Conservation (phyloP, 2,329 filamentous ascomycete genomes). For the Botrytis elliptica region DNA sequence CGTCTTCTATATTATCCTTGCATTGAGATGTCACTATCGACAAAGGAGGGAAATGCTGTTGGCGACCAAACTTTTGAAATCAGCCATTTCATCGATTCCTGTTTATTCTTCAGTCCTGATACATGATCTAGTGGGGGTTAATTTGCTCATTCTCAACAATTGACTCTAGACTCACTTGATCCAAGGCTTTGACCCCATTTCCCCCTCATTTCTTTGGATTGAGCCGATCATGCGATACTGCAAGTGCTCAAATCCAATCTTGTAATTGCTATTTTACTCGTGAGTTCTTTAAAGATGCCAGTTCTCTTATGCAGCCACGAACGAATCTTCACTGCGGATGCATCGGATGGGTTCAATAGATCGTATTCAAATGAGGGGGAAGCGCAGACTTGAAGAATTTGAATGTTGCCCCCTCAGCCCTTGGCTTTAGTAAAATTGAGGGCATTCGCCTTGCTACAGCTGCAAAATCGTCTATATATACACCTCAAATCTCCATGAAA, state of each 20-base stretch:
- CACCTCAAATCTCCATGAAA: not conserved
- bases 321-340: not conserved
- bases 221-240: not conserved
- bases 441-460: not conserved
- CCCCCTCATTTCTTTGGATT: not conserved
- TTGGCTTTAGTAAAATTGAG: not conserved
- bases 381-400: not conserved
- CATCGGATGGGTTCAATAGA: not conserved
- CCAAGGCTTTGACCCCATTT: not conserved
- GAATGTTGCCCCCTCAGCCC: not conserved
- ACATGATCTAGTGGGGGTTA: not conserved
- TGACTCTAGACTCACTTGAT: not conserved
- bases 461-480: slow-evolving; percentile 9
- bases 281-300: not conserved
- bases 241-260: not conserved
- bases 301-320: not conserved
- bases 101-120: not conserved
- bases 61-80: slow-evolving; percentile 1
- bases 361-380: slow-evolving; percentile 11
- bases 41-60: not conserved
- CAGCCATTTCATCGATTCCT: slow-evolving; percentile 9
- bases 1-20: not conserved
- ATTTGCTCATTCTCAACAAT: not conserved
- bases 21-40: not conserved
- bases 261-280: not conserved